phyloP scores from a whole-genome alignment of 192 early-diverging fungal genomes.

The Kappamyces sp. region DNA sequence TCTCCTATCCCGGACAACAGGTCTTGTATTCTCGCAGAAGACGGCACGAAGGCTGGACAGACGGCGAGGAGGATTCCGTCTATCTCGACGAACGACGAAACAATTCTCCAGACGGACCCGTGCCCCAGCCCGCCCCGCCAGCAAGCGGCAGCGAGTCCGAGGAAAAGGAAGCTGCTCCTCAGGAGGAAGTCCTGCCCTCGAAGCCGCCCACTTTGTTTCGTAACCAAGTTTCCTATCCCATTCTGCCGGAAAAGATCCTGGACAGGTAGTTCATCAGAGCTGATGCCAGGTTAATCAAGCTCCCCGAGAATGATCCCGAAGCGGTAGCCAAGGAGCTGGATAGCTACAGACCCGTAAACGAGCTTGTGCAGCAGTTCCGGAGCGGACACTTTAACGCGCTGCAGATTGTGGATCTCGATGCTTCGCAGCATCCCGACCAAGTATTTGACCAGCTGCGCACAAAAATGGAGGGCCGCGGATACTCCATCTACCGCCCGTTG shows the following conservation, averaged over 20 bases:
- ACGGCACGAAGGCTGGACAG: slow-evolving; percentile 29
- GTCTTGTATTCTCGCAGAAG: slow-evolving; percentile 31
- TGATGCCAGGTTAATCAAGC: slow-evolving; percentile 34
- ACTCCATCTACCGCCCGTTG: slow-evolving; percentile 17
- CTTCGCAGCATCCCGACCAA: slow-evolving; percentile 38
- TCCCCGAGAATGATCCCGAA: slow-evolving; percentile 36
- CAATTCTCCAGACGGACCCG: not conserved
- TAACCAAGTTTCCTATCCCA: slow-evolving; percentile 34
- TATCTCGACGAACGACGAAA: not conserved
- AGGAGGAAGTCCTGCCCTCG: slow-evolving; percentile 17
- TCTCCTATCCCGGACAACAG: slow-evolving; percentile 38
- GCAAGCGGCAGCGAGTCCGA: slow-evolving; percentile 18
- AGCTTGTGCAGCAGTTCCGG: slow-evolving; percentile 17
- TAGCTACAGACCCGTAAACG: slow-evolving; percentile 7
- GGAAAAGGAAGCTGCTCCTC: slow-evolving; percentile 15
- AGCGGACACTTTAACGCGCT: slow-evolving; percentile 25
- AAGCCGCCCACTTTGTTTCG: slow-evolving; percentile 10
- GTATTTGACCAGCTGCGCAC: slow-evolving; percentile 26
- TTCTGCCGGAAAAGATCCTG: slow-evolving; percentile 36
- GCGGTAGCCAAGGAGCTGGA: slow-evolving; percentile 18
- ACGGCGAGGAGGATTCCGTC: slow-evolving; percentile 17
- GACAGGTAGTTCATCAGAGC: slow-evolving; percentile 20
- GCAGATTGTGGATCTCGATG: slow-evolving; percentile 37
- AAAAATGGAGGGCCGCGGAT: slow-evolving; percentile 25
- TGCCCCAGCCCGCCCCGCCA: too few relatives aligned